A percentile compares a stretch with the other conserved stretches of the same genome.
Conservation (phyloP, 1,284 basidiomycete genomes). For the Tilletia walkeri region DNA sequence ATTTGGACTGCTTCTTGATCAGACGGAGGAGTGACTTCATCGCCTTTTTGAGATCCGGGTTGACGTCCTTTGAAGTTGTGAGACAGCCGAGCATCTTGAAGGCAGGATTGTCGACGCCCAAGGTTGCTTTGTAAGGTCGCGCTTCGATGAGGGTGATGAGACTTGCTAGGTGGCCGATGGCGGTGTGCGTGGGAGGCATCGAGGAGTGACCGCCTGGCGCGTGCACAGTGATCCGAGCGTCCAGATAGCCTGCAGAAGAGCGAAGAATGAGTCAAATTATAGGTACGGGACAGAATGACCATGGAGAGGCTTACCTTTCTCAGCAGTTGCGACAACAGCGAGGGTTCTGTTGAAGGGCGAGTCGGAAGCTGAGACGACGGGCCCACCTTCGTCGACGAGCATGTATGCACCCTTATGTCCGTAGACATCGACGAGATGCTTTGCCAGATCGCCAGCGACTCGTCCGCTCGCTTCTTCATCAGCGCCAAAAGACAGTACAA, state of each 20-base stretch:
- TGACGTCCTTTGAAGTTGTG: constrained; percentile 61
- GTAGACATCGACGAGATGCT: constrained; percentile 33
- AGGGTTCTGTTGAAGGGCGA: constrained; percentile 26
- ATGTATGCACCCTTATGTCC: constrained; percentile 39
- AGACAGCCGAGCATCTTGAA: constrained; percentile 61
- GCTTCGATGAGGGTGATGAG: constrained; percentile 64
- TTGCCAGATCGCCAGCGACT: constrained; percentile 27
- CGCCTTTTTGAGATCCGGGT: constrained; percentile 57
- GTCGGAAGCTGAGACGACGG: constrained; percentile 32
- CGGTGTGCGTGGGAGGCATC: constrained; percentile 62
- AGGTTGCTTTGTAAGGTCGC: constrained; percentile 59
- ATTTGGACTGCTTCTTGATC: constrained; percentile 53
- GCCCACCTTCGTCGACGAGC: constrained; percentile 49
- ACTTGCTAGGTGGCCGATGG: constrained; percentile 66
- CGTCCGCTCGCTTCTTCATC: constrained; percentile 64
- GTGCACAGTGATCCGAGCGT: constrained; percentile 34
- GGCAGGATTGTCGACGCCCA: constrained; percentile 55
- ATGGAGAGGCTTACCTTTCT: constrained; percentile 62
- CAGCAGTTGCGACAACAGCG: constrained; percentile 62
- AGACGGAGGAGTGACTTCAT: constrained; percentile 57
- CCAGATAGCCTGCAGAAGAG: constrained; percentile 18
- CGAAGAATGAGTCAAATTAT: constrained; percentile 1
- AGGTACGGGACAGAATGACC: background rate
- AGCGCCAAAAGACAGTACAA: constrained; percentile 65
- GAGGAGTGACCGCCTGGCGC: constrained; percentile 69